phyloP scores from a whole-genome alignment of 371 early-diverging fungal genomes.

The Neoconidiobolus thromboides region DNA sequence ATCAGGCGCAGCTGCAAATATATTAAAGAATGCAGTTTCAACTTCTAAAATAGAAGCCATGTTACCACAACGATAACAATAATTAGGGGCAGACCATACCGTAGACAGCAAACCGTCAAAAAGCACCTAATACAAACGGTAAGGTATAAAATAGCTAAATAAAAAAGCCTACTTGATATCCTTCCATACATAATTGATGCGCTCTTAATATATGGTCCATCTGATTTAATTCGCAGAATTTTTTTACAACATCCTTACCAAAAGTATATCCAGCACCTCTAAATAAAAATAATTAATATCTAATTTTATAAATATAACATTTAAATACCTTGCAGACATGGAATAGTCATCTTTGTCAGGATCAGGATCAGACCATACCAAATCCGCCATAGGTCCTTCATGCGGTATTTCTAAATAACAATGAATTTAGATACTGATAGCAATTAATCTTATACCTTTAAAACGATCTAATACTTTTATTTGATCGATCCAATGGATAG shows the following conservation, averaged over 20 bases:
- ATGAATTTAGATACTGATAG: neutral
- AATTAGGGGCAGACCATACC: slow-evolving; percentile 80
- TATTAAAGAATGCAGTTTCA: slow-evolving; percentile 65
- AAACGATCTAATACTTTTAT: slow-evolving; percentile 79
- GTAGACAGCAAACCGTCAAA: slow-evolving; percentile 73
- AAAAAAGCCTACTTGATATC: slow-evolving; percentile 42
- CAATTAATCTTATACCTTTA: slow-evolving; percentile 31
- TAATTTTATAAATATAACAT: neutral
- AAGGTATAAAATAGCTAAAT: slow-evolving; percentile 13
- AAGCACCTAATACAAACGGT: slow-evolving; percentile 24
- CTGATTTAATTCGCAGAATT: slow-evolving; percentile 66
- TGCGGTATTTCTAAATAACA: slow-evolving; percentile 71
- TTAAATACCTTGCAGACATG: slow-evolving; percentile 51
- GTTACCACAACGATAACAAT: slow-evolving; percentile 94
- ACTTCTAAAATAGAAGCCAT: slow-evolving; percentile 86
- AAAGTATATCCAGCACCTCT: slow-evolving; percentile 90
- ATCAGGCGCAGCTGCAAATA: slow-evolving; percentile 79
- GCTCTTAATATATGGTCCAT: slow-evolving; percentile 82
- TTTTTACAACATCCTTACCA: slow-evolving; percentile 62
- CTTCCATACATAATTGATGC: slow-evolving; percentile 94
- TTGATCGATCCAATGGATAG: slow-evolving; percentile 80
- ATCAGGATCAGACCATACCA: slow-evolving; percentile 97
- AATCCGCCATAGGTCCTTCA: slow-evolving; percentile 96
- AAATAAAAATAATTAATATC: slow-evolving; percentile 3
- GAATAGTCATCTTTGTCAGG: slow-evolving; percentile 61